These are phyloP conservation scores for Aspergillus amoenus DNA, from an alignment of 2,329 filamentous ascomycete species.

Conservation along the genomic window DNA sequence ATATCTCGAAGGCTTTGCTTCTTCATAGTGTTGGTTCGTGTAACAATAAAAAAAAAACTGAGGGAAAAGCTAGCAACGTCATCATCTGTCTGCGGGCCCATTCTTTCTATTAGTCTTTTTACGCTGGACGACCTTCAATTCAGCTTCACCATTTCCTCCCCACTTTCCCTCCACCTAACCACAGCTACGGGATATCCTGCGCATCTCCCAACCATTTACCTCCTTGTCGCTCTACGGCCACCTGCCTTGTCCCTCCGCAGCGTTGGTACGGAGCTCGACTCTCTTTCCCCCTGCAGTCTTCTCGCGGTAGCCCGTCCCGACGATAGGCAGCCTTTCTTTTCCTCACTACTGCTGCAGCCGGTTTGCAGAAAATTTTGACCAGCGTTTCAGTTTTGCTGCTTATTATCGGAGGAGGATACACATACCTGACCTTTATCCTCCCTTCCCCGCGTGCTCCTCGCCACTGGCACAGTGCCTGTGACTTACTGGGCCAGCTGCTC, in stretches of 20 bases:
- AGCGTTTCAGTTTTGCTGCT: not conserved
- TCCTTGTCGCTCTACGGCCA: not conserved
- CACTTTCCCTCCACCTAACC: not conserved
- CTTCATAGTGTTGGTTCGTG: not conserved
- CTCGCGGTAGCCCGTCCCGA: not conserved
- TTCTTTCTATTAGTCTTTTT: slow-evolving; percentile 8
- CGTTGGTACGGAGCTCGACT: not conserved
- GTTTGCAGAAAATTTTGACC: slow-evolving; percentile 12
- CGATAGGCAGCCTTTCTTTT: slow-evolving; percentile 6
- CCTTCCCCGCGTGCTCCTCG: slow-evolving; percentile 17
- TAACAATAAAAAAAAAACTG: not conserved
- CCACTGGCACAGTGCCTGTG: slow-evolving; percentile 31
- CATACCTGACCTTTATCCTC: slow-evolving; percentile 1
- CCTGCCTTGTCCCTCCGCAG: not conserved
- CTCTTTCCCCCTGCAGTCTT: not conserved
- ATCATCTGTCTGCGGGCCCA: not conserved
- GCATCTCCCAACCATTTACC: not conserved
- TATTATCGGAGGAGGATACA: not conserved
- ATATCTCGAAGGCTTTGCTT: not conserved
- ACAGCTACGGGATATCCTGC: not conserved
- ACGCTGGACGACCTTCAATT: slow-evolving; percentile 15
- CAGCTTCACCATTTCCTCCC: slow-evolving; percentile 11
- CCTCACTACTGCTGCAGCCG: slow-evolving; percentile 7
- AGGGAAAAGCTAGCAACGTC: slow-evolving; percentile 8
- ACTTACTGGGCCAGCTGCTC: slow-evolving; percentile 36